Base-by-base conservation (phyloP, 352 stramenopile species). In the Phytophthora nicotianae region DNA sequence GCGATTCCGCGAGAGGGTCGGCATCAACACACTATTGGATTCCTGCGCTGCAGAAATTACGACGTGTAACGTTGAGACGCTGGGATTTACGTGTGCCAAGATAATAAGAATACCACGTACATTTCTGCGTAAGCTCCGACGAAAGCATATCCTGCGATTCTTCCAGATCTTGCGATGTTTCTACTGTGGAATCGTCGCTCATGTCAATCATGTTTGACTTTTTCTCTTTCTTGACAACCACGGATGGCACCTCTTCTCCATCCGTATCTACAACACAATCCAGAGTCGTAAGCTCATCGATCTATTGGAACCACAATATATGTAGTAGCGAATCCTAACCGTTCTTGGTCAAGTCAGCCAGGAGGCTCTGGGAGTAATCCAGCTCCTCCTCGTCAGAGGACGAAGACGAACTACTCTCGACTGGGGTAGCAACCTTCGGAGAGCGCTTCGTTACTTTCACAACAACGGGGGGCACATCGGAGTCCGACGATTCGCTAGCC, bases 281-380 rank as follows among this genome's bases (percentile, higher is more conserved):
- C 50, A 58, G 37, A 51, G 14, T n/a, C 32, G 56, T 68, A 46
- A 77, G 48, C 21, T 62, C 23, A 53, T 51, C 10, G 27, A 66
- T 65, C 13, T 55, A 65, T 60, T 58, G 50, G 14, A 33, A 62
- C 35, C 55, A 52, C 52, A 58, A 62, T 71, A 42, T 29, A 62
- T 71, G 38, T 29, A 55, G 29, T 50, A 59, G 42, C 76, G 16
- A 51, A 53, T 68, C 72, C 79, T 74, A 75, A 88, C 81, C 79
- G 21, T 75, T 70, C 45, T 84, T 84, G 24, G 76, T 88, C 70
- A 93, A 70, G 41, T 91, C 80, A 29, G 83, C 83, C 33, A 93
- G 63, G 6, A 93, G 69, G 64, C 77, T 87, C 61, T 93, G 79
- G 35, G 79, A 91, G 62, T 93, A 93, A 65, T 90, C 77, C 17